Evolutionary conservation across 2,329 filamentous ascomycete species (phyloP).

Genomic region (Paecilomyces formosus): DNA sequence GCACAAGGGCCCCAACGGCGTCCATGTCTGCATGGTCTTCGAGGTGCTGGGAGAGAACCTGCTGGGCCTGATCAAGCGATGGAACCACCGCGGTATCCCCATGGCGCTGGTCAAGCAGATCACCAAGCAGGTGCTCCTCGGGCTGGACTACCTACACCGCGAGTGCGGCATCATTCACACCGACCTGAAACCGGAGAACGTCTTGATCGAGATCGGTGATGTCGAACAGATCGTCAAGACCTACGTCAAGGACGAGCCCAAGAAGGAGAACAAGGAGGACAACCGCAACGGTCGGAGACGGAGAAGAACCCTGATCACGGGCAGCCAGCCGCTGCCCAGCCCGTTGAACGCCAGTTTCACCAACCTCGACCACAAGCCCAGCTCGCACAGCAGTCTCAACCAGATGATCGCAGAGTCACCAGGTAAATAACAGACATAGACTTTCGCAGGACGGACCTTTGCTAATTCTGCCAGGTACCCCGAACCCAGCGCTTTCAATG

Average conservation of each 20-base stretch:
- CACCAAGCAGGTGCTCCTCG: conserved; percentile 92
- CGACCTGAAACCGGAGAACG: conserved; percentile 94
- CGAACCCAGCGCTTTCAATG: conserved; percentile 49
- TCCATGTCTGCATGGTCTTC: conserved; percentile 98
- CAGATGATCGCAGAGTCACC: conserved; percentile 68
- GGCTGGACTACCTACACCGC: conserved; percentile 90
- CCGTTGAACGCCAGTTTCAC: conserved; percentile 90
- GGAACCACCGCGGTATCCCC: conserved; percentile 95
- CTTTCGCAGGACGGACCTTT: conserved; percentile 6
- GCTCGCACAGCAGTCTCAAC: conserved; percentile 68
- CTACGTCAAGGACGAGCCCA: conserved; percentile 68
- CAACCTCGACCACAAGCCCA: conserved; percentile 57
- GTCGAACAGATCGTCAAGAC: conserved; percentile 98
- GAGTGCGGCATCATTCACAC: conserved; percentile 99
- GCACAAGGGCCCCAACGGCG: conserved; percentile 92
- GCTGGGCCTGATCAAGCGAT: conserved; percentile 90
- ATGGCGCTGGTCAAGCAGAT: conserved; percentile 98
- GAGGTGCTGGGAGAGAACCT: conserved; percentile 95
- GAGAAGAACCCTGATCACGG: conserved; percentile 88
- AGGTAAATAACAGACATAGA: no score
- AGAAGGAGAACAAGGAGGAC: conserved; percentile 72
- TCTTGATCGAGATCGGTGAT: conserved; percentile 96
- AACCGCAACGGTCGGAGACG: conserved; percentile 86
- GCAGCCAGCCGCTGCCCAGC: conserved; percentile 90
- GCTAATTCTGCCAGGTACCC: conserved; percentile 38